Conservation (phyloP, 768 basidiomycete genomes). For the Kwoniella heveanensis region DNA sequence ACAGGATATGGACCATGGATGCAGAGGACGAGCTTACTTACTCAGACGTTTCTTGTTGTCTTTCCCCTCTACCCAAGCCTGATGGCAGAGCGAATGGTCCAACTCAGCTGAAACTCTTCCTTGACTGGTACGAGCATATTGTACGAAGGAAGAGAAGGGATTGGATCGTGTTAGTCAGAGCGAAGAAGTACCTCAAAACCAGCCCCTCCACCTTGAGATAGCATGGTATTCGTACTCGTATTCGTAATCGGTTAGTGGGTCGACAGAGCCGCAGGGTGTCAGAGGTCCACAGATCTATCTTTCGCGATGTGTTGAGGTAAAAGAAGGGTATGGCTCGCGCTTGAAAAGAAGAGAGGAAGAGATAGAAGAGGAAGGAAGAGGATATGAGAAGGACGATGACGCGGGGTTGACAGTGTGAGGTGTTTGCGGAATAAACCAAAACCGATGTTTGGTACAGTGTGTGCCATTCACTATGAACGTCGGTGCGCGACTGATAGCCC, state of each 20-base stretch:
- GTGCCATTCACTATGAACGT: no score
- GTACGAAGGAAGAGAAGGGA: background rate
- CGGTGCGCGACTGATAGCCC: no score
- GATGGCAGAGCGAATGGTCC: background rate
- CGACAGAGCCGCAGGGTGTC: no score
- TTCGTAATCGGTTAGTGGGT: background rate
- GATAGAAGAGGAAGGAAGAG: background rate
- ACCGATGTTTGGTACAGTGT: background rate
- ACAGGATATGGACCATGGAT: no score
- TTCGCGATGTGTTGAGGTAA: no score
- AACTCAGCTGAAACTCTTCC: no score
- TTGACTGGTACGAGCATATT: no score
- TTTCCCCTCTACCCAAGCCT: constrained; percentile 11
- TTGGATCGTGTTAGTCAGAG: no score
- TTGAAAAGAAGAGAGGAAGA: background rate
- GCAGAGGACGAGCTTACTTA: background rate
- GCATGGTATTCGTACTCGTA: background rate
- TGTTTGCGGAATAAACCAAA: background rate
- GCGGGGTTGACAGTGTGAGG: no score
- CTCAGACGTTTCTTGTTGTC: constrained; percentile 5
- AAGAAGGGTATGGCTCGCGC: no score
- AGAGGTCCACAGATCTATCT: no score
- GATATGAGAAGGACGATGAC: no score
- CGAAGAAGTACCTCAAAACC: constrained; percentile 6
- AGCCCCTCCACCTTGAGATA: background rate